A percentile compares a stretch with the other conserved stretches of the same genome.
Evolutionary conservation across 148 eudicot species (phyloP).

Genomic region (Vaccinium corymbosum): DNA sequence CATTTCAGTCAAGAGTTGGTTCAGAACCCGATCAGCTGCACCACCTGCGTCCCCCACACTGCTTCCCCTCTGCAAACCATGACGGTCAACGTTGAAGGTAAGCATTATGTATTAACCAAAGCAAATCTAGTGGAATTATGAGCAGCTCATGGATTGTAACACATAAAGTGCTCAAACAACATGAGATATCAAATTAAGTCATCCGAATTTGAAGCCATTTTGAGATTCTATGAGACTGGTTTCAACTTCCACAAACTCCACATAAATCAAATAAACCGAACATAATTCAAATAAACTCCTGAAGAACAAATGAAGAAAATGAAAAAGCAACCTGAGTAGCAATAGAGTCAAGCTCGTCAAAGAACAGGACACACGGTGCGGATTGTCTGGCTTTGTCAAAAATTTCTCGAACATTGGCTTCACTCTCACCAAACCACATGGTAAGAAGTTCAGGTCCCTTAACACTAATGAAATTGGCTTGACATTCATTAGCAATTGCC

Average conservation of each 20-base stretch:
- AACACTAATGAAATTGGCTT: constrained; percentile 49
- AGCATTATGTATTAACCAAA: neutral
- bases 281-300: neutral
- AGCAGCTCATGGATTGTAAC: neutral
- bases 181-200: neutral
- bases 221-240: neutral
- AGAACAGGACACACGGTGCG: constrained; percentile 53
- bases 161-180: neutral
- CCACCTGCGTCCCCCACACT: constrained; percentile 53
- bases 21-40: constrained; percentile 53
- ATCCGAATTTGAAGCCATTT: neutral
- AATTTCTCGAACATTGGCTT: constrained; percentile 56
- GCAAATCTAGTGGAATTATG: neutral
- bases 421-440: constrained; percentile 65
- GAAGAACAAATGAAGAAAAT: neutral
- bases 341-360: constrained; percentile 56
- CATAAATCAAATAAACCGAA: neutral
- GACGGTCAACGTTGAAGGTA: neutral
- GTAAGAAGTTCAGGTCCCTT: constrained; percentile 56
- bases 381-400: constrained; percentile 58
- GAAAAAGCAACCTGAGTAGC: constrained; percentile 44
- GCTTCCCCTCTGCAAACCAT: constrained; percentile 39
- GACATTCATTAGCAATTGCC: constrained; percentile 55
- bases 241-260: neutral
- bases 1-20: constrained; percentile 56